phyloP scores from a whole-genome alignment of 768 basidiomycete genomes.

The Tephrocybe sp. region DNA sequence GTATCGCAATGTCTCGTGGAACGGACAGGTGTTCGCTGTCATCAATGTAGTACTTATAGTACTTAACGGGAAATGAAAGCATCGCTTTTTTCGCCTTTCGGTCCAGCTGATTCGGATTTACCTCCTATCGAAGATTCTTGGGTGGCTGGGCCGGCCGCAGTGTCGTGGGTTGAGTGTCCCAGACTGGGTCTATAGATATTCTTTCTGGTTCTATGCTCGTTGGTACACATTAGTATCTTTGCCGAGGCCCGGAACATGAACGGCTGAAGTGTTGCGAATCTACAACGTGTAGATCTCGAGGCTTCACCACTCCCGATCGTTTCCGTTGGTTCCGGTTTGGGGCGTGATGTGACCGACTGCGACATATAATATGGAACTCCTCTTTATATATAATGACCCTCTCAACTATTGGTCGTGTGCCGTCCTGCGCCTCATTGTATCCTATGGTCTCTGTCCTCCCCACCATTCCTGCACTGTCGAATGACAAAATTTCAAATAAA shows the following conservation, averaged over 20 bases:
- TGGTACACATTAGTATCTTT: no score
- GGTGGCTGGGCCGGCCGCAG: no score
- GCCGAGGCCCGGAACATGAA: not conserved
- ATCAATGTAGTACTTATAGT: no score
- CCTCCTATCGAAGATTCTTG: slow-evolving; percentile 4
- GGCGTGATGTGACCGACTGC: slow-evolving; percentile 23
- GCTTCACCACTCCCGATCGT: slow-evolving; percentile 18
- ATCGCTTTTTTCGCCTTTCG: not conserved
- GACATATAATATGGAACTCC: slow-evolving; percentile 1
- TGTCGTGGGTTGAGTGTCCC: not conserved
- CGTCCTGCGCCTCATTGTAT: not conserved
- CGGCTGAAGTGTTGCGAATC: not conserved
- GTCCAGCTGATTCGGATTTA: not conserved
- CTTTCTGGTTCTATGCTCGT: no score
- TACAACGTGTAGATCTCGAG: not conserved
- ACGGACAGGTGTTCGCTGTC: no score
- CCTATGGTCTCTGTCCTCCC: slow-evolving; percentile 28
- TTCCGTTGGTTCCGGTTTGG: slow-evolving; percentile 35
- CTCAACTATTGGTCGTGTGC: slow-evolving; percentile 29
- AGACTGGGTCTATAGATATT: not conserved
- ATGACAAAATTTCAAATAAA: slow-evolving; percentile 17
- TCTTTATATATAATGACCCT: slow-evolving; percentile 8
- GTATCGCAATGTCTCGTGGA: no score
- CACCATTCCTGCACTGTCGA: slow-evolving; percentile 22
- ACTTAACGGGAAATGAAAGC: no score